Percentiles rank a stretch among this genome's conserved stretches.
These are phyloP conservation scores for Cyamopsis tetragonoloba DNA, from an alignment of 306 rosid genomes.

Conservation along the genomic window DNA sequence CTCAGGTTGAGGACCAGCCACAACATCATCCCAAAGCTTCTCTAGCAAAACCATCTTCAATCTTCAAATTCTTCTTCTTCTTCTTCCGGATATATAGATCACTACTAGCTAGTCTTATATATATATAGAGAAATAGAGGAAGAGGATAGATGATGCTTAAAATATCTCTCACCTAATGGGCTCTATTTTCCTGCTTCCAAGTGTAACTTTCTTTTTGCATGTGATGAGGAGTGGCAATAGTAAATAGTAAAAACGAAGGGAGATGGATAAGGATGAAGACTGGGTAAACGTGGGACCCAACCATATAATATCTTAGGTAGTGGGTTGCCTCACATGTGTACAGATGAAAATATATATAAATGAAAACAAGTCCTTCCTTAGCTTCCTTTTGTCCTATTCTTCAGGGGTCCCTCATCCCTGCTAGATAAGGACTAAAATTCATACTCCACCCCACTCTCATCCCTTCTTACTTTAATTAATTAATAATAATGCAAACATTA, in stretches of 20 bases:
- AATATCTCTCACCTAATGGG: conserved; percentile 35
- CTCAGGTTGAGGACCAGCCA: conserved; percentile 86
- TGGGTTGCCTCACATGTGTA: conserved; percentile 24
- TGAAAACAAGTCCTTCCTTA: too few relatives aligned
- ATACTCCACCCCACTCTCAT: conserved; percentile 18
- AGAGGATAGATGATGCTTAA: neutral
- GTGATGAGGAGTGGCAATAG: conserved; percentile 17
- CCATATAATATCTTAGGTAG: conserved; percentile 21
- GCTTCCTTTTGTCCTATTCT: conserved; percentile 38
- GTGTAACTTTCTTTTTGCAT: neutral
- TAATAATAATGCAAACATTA: neutral
- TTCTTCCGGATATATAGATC: too few relatives aligned
- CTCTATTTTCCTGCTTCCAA: conserved; percentile 17
- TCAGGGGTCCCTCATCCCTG: neutral
- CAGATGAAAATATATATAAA: neutral
- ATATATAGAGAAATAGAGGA: conserved; percentile 21
- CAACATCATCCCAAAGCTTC: conserved; percentile 83
- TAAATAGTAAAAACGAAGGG: neutral
- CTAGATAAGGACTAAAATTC: neutral
- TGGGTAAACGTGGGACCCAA: conserved; percentile 35
- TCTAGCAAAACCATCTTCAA: conserved; percentile 66
- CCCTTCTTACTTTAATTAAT: too few relatives aligned
- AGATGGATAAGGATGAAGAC: conserved; percentile 57
- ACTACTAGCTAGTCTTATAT: too few relatives aligned
- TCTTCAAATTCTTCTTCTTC: too few relatives aligned